Base-by-base conservation (phyloP, 495 filamentous ascomycete genomes). In the Friedmanniomyces simplex region DNA sequence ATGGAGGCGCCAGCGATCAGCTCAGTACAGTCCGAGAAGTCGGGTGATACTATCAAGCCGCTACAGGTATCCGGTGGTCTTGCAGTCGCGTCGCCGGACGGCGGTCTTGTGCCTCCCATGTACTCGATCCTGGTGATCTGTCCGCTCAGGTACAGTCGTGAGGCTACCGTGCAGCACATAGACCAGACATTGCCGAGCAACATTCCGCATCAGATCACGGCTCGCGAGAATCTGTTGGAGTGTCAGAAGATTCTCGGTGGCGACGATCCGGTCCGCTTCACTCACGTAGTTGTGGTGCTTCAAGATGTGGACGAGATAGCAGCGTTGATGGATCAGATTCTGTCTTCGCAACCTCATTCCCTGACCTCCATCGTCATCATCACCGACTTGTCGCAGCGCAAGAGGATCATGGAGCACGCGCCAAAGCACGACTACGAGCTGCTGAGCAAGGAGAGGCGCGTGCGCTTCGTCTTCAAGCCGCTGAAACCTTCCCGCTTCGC, bases 401-500 rank as follows among this genome's bases (percentile, higher is more conserved):
- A 87, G 56, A 86, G 85, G 47, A 83, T 96, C 53, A 78, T 85
- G 57, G 80, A 80, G 59, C 69, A 78, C 25, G 80, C 79, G 10
- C 69, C 77, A 39, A 69, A 74, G 62, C 70, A 82, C 65, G 71
- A 84, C 72, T 79, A 84, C 72, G 82, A 87, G 49, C 67, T 82
- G 48, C 75, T 89, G n/a, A 72, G 79, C 0, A 75, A 77, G 22
- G 82, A 85, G 12, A 79, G 74, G 54, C 74, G 79, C 25, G 77
- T 95, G 21, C 84, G 82, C 49, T 93, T 91, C 67, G 83, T 96
- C 52, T 89, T 87, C 62, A 96, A 95, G 67, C 91, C 91, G n/a
- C 86, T 95, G 52, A 96, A 96, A 65, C 89, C 91, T 0, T 95
- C 89, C 13, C 83, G 88, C 39, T 91, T 96, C 60, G 91, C 89